Percentiles rank a stretch among this genome's conserved stretches.
Evolutionary conservation across 495 filamentous ascomycete genomes (phyloP).

Genomic region (Penicillium egyptiacum): DNA sequence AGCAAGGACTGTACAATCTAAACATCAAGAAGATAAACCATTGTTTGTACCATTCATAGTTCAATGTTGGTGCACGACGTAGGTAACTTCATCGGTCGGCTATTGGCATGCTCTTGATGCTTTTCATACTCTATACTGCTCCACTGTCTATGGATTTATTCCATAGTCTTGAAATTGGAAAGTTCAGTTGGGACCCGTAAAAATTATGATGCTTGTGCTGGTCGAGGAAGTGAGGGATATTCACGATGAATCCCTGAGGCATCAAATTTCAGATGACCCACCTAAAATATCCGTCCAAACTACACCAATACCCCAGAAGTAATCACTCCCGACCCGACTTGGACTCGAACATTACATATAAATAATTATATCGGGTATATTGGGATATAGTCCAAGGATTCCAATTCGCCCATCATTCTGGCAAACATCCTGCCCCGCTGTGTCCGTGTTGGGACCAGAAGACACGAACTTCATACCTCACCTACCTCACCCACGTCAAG

Average conservation of each 20-base stretch:
- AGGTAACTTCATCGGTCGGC: background rate
- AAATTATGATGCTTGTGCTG: background rate
- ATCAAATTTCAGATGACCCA: constrained; percentile 1
- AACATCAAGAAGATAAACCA: too few species aligned
- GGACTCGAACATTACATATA: background rate
- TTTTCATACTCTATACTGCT: background rate
- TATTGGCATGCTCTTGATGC: background rate
- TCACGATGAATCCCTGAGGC: background rate
- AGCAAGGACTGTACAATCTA: too few species aligned
- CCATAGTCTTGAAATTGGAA: background rate
- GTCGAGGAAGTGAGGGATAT: background rate
- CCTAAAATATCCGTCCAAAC: background rate
- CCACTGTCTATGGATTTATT: background rate
- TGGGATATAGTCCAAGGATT: background rate
- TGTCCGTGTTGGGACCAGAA: constrained; percentile 14
- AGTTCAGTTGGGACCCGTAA: background rate
- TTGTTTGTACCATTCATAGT: too few species aligned
- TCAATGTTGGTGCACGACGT: too few species aligned
- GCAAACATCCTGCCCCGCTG: background rate
- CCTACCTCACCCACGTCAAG: constrained; percentile 2
- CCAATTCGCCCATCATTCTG: constrained; percentile 14
- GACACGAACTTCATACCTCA: constrained; percentile 6
- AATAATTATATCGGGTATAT: background rate
- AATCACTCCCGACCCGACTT: background rate
- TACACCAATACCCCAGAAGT: background rate